Evolutionary conservation across 1,284 basidiomycete genomes (phyloP).

Genomic region (Meripilus lineatus): DNA sequence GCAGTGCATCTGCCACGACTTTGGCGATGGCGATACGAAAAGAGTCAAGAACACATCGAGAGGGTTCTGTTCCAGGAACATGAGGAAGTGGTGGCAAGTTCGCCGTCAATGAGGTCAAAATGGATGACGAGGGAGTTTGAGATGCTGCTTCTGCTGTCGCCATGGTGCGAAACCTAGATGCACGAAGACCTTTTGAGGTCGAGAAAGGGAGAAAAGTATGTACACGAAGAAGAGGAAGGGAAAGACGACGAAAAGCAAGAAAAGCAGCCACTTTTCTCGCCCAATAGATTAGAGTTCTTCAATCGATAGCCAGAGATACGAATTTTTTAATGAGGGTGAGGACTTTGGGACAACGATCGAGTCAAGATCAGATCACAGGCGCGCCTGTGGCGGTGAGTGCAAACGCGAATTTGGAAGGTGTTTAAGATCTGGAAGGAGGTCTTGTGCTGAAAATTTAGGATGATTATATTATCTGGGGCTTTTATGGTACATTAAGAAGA

Average conservation of each 20-base stretch:
- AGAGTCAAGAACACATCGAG: conserved; percentile 71
- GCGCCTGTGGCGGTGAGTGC: no score
- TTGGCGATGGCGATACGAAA: conserved; percentile 86
- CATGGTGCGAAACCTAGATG: neutral
- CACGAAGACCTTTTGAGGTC: neutral
- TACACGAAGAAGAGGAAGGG: conserved; percentile 5
- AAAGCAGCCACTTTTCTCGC: conserved; percentile 1
- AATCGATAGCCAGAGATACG: conserved; percentile 9
- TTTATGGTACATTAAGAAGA: no score
- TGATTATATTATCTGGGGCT: no score
- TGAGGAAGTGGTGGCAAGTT: conserved; percentile 38
- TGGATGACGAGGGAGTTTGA: conserved; percentile 9
- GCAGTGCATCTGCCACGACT: conserved; percentile 67
- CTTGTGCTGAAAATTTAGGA: neutral
- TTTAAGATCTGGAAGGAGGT: neutral
- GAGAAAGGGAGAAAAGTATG: conserved; percentile 7
- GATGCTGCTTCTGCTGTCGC: neutral
- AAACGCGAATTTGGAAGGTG: no score
- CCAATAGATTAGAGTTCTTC: neutral
- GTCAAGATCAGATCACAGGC: neutral
- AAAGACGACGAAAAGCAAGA: neutral
- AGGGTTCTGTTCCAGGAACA: conserved; percentile 67
- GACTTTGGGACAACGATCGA: conserved; percentile 4
- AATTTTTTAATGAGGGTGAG: neutral
- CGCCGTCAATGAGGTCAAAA: conserved; percentile 17